These are phyloP conservation scores for Aspergillus alliaceus DNA, from an alignment of 2,329 filamentous ascomycete species.

Conservation along the genomic window DNA sequence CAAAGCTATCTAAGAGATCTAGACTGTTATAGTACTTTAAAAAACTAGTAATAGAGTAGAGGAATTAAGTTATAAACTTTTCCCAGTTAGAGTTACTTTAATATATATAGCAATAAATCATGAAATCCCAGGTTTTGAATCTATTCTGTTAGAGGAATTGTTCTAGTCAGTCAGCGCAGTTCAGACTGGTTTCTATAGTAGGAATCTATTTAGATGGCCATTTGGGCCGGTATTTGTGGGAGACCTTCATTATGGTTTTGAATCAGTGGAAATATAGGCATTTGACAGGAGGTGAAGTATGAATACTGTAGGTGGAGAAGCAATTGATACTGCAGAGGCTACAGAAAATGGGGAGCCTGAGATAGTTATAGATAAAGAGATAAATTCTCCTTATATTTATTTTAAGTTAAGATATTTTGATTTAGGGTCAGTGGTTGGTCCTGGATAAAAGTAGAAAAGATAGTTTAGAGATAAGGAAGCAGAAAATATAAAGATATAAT, in stretches of 20 bases:
- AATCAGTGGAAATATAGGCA: neutral
- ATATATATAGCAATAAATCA: slow-evolving; percentile 12
- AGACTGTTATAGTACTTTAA: slow-evolving; percentile 7
- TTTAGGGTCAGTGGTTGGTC: neutral
- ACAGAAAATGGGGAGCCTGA: neutral
- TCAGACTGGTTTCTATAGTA: neutral
- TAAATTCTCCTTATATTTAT: neutral
- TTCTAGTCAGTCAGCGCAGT: neutral
- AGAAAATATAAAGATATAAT: too few species aligned
- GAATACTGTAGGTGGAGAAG: neutral
- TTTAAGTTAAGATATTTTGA: neutral
- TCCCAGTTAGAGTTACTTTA: slow-evolving; percentile 8
- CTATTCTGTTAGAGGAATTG: slow-evolving; percentile 42
- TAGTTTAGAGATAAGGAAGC: too few species aligned
- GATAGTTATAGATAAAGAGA: neutral
- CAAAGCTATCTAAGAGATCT: slow-evolving; percentile 11
- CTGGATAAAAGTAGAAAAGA: neutral
- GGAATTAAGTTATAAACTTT: slow-evolving; percentile 6
- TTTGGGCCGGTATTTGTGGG: neutral
- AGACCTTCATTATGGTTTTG: neutral
- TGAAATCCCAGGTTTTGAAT: slow-evolving; percentile 7
- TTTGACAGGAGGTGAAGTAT: neutral
- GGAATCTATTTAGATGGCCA: neutral
- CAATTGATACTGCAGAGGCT: neutral
- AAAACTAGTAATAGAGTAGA: neutral